Conservation (phyloP, 306 rosid species). For the Astragalus membranaceus region DNA sequence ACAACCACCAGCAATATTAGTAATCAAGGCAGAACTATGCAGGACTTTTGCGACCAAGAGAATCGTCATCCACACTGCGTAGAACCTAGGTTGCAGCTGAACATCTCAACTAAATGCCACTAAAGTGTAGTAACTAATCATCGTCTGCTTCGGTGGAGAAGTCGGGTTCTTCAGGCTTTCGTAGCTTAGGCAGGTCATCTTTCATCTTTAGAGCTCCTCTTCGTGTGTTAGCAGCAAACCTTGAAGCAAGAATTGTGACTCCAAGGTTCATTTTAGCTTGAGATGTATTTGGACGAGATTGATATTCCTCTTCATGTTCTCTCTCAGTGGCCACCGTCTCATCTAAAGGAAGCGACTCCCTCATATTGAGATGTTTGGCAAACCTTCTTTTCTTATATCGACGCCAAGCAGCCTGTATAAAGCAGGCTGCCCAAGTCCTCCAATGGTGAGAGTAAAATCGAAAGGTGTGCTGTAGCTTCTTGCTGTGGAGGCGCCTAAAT, state of each 20-base stretch:
- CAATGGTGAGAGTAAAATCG: conserved; percentile 94
- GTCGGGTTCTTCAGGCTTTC: conserved; percentile 92
- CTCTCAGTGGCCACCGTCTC: conserved; percentile 37
- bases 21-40: background rate
- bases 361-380: conserved; percentile 42
- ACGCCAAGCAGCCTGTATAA: conserved; percentile 97
- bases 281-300: conserved; percentile 45
- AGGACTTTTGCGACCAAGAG: conserved; percentile 1
- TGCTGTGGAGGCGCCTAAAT: conserved; percentile 92
- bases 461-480: conserved; percentile 94
- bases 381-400: conserved; percentile 63
- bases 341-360: conserved; percentile 43
- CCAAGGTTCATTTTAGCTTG: conserved; percentile 67
- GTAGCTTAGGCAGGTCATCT: conserved; percentile 77
- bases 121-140: conserved; percentile 27
- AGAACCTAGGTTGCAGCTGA: background rate
- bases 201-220: conserved; percentile 74
- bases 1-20: background rate
- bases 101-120: conserved; percentile 3
- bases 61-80: conserved; percentile 10
- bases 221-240: conserved; percentile 92
- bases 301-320: conserved; percentile 33
- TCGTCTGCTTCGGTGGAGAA: conserved; percentile 66
- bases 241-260: conserved; percentile 74
- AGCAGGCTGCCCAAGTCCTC: conserved; percentile 99